phyloP scores from a whole-genome alignment of 2,329 filamentous ascomycete species.

The Phyllosticta citrichinensis region DNA sequence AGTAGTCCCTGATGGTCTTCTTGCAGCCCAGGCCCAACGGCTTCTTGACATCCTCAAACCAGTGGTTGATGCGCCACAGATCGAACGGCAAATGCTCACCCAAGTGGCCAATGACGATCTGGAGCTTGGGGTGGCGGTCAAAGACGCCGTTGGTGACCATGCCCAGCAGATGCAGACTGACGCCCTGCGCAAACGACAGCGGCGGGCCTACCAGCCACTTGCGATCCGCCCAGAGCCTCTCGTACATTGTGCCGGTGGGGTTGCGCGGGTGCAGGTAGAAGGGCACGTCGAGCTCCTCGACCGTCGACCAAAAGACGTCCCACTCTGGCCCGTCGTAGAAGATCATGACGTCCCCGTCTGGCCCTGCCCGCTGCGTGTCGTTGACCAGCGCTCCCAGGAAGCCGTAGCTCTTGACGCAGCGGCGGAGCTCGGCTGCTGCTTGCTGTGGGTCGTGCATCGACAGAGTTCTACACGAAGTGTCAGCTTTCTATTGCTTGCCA shows the following conservation, averaged over 20 bases:
- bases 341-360: constrained; percentile 20
- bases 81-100: constrained; percentile 38
- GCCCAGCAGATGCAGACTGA: constrained; percentile 38
- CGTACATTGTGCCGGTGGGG: constrained; percentile 19
- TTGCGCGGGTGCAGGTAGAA: constrained; percentile 26
- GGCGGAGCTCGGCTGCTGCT: constrained; percentile 20
- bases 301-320: constrained; percentile 23
- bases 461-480: constrained; percentile 14
- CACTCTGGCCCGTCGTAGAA: constrained; percentile 25
- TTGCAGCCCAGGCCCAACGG: constrained; percentile 18
- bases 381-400: constrained; percentile 52
- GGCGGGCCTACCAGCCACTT: constrained; percentile 21
- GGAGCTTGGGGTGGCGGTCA: constrained; percentile 32
- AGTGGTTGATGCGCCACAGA: constrained; percentile 28
- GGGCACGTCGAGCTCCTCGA: constrained; percentile 23
- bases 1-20: constrained; percentile 30
- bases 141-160: constrained; percentile 35
- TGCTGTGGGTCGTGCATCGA: constrained; percentile 25
- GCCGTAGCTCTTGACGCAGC: constrained; percentile 33
- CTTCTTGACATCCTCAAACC: constrained; percentile 37
- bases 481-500: not conserved
- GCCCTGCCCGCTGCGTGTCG: constrained; percentile 23
- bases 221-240: constrained; percentile 21
- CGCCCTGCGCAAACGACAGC: constrained; percentile 32
- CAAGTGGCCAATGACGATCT: constrained; percentile 35